Evolutionary conservation across 2,329 filamentous ascomycete genomes (phyloP).

Genomic region (Hortaea werneckii): DNA sequence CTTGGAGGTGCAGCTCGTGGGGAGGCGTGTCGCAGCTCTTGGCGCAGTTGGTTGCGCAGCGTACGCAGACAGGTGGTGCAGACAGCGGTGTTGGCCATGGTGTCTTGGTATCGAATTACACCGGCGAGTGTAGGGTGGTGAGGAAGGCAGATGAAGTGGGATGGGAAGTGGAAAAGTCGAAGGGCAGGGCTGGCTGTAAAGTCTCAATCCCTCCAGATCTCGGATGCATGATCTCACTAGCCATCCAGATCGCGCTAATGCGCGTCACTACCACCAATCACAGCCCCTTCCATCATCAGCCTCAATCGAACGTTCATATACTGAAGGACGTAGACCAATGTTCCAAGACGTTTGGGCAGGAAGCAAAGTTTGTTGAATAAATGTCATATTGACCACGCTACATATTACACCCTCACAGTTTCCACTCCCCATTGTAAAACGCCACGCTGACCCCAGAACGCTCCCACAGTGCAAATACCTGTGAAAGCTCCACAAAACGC

Average conservation of each 20-base stretch:
- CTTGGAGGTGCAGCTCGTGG: background rate
- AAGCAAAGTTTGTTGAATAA: too few species aligned
- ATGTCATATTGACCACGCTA: background rate
- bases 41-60: constrained; percentile 9
- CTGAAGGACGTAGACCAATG: too few species aligned
- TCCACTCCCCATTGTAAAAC: background rate
- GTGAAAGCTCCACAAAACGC: background rate
- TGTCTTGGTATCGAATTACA: background rate
- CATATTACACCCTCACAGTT: background rate
- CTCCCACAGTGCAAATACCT: background rate
- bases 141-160: too few species aligned
- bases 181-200: background rate
- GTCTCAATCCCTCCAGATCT: background rate
- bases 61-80: constrained; percentile 17
- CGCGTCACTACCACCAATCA: background rate
- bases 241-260: background rate
- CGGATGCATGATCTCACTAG: constrained; percentile 2
- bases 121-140: too few species aligned
- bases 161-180: background rate
- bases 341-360: too few species aligned
- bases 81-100: constrained; percentile 14
- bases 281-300: background rate
- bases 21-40: constrained; percentile 5
- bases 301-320: background rate
- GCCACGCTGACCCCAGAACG: background rate